Evolutionary conservation across 805 yeast genomes (phyloP), one percentile per base, ranked within the genome.

Genomic region (Candida adriatica): DNA sequence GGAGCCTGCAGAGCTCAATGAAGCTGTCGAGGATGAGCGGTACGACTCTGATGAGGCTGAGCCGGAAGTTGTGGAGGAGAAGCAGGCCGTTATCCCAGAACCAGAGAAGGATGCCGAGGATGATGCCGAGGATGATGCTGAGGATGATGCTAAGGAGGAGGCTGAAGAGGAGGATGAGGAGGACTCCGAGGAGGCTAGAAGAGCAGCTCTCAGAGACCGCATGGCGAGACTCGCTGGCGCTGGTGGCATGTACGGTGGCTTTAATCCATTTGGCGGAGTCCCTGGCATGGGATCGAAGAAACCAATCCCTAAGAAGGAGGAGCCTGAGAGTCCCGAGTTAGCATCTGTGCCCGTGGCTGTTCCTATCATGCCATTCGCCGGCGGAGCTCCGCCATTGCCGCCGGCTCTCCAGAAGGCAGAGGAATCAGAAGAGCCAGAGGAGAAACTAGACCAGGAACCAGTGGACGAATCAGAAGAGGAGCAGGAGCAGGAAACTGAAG

Each of bases 171-270:
- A 41, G 7, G 75, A 64, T 0, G 83, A 73, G 1, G 80, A 75
- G 32, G 90, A 82, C 31, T 82, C 75, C 26, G 94, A 83, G 50
- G 92, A 82, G 40, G 65, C 78, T 5, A 73, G 80, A 34, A 72
- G 92, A 46, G 70, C 79, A 29, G 84, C 79, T 6, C 64, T 90
- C 32, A 78, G 94, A 14, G 96, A 83, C 42, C 73, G 96, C 39
- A 90, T 90, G 96, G 97, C 98, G n/a, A 84, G 79, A 47, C 70
- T 90, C 13, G 82, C 96, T 1, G 94, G 95, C 14, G 77, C 76
- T 10, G 75, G 77, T 57, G 88, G 87, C 26, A 58, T 56, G 45
- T 54, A 56, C 18, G 59, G 58, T 17, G 63, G 58, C 5, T 63
- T 64, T 37, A 64, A 64, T 31, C 70, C 70, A 21, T 64, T 64